Conservation (phyloP, 257 asterid species). For the Nicotiana undulata region DNA sequence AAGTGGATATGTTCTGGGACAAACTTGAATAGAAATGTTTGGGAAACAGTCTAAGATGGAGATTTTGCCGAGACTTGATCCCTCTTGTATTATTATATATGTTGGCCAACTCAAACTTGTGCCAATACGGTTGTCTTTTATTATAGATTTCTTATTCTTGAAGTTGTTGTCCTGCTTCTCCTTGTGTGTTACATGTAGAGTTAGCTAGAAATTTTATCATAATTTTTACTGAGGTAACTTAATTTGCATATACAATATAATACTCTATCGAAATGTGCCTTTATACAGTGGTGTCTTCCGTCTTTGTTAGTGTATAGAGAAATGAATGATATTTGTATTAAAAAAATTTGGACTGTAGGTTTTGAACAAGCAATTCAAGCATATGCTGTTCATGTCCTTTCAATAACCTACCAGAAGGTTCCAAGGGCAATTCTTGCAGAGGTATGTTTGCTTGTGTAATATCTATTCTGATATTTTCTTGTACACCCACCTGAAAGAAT, state of each 20-base stretch:
- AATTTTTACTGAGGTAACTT: too few species aligned
- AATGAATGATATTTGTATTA: background rate
- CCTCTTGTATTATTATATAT: background rate
- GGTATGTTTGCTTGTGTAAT: constrained; percentile 36
- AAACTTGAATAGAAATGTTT: background rate
- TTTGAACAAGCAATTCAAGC: constrained; percentile 86
- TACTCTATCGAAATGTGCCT: background rate
- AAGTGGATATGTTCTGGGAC: background rate
- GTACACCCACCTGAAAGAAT: background rate
- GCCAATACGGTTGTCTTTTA: background rate
- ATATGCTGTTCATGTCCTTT: constrained; percentile 73
- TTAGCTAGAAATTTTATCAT: background rate
- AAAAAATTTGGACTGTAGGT: constrained; percentile 32
- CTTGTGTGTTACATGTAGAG: background rate
- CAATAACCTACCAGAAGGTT: constrained; percentile 66
- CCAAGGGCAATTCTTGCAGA: constrained; percentile 76
- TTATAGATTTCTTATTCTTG: background rate
- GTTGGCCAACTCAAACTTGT: background rate
- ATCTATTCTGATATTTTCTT: background rate
- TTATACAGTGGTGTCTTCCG: background rate
- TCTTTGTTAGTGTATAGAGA: background rate
- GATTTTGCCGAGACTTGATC: background rate
- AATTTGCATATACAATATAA: background rate
- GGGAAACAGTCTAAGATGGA: background rate
- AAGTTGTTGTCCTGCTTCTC: background rate